These are phyloP conservation scores for Colletotrichum lentis DNA, from an alignment of 2,329 filamentous ascomycete species.

Conservation along the genomic window DNA sequence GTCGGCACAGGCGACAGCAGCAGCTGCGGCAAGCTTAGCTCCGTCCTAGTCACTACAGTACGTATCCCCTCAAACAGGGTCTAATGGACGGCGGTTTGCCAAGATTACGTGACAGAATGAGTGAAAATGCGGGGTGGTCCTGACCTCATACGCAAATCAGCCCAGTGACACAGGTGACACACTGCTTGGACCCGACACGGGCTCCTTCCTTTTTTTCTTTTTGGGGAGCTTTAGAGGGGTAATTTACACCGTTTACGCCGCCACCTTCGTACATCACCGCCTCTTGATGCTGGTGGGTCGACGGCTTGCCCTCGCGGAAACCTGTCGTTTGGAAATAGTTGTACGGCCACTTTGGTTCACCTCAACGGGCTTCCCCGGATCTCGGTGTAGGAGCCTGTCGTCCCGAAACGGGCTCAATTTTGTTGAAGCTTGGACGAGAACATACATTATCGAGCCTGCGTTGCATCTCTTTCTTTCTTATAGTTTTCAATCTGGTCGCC, in stretches of 20 bases:
- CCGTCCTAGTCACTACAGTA: neutral
- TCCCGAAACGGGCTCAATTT: neutral
- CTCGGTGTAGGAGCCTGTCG: neutral
- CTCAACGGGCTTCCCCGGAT: neutral
- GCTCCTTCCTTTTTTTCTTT: neutral
- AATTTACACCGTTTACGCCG: constrained; percentile 34
- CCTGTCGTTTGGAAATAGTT: neutral
- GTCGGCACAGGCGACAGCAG: neutral
- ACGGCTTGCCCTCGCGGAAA: neutral
- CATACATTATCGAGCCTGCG: neutral
- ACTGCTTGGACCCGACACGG: neutral
- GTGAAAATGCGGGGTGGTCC: constrained; percentile 30
- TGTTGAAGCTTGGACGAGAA: neutral
- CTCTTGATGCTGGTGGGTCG: neutral
- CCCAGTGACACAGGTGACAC: neutral
- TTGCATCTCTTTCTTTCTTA: too few species aligned
- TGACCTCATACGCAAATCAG: constrained; percentile 21
- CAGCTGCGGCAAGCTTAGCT: constrained; percentile 1
- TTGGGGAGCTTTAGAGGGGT: constrained; percentile 19
- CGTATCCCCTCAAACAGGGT: constrained; percentile 9
- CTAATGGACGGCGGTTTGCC: constrained; percentile 12
- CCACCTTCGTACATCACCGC: neutral
- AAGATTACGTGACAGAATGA: constrained; percentile 29
- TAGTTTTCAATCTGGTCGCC: neutral
- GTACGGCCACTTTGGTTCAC: neutral